These are phyloP conservation scores for Globisporangium yorkense DNA, from an alignment of 352 stramenopile genomes.

Conservation along the genomic window DNA sequence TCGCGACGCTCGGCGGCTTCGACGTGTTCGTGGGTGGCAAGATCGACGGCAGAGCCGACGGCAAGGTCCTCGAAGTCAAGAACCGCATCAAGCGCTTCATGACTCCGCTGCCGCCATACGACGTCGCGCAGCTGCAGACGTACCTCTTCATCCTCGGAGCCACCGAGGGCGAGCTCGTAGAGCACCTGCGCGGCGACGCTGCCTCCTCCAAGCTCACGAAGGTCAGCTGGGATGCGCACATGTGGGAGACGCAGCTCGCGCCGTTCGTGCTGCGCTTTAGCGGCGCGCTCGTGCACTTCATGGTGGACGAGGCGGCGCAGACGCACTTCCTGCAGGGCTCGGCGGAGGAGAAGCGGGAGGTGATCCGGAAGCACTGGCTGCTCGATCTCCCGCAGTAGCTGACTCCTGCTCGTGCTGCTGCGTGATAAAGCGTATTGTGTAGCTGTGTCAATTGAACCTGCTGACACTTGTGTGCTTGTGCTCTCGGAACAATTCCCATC, in stretches of 20 bases:
- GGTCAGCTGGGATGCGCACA: constrained; percentile 51
- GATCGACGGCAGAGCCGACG: constrained; percentile 71
- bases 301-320: constrained; percentile 54
- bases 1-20: constrained; percentile 38
- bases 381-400: neutral
- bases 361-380: constrained; percentile 66
- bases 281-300: constrained; percentile 65
- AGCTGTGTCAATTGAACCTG: too few relatives aligned
- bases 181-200: constrained; percentile 58
- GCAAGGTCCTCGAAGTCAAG: constrained; percentile 83
- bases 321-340: constrained; percentile 41
- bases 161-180: constrained; percentile 70
- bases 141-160: constrained; percentile 76
- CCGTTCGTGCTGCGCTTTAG: constrained; percentile 68
- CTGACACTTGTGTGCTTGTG: too few relatives aligned
- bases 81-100: constrained; percentile 73
- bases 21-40: constrained; percentile 75
- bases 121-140: constrained; percentile 79
- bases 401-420: too few relatives aligned
- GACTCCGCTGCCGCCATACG: constrained; percentile 67
- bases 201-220: constrained; percentile 63
- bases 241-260: constrained; percentile 65
- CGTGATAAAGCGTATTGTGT: too few relatives aligned
- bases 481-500: constrained; percentile 11
- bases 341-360: constrained; percentile 45